Evolutionary conservation across 495 filamentous ascomycete species (phyloP), one percentile per base, ranked within the genome.

Genomic region (Daldinia loculata): DNA sequence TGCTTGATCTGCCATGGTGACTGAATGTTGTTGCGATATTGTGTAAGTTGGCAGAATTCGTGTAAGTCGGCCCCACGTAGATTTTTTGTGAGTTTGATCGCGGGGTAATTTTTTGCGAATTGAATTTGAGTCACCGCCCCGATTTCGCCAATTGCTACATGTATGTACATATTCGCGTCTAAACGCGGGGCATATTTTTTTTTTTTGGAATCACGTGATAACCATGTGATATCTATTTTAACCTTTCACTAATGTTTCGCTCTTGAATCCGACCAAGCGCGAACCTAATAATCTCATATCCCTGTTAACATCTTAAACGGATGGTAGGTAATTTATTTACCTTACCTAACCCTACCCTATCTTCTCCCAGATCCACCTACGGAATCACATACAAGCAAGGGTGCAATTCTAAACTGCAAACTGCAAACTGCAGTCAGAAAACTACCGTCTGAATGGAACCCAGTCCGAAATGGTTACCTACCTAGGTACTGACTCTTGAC

Each of bases 31-130:
- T 51, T 26, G 45, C 45, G 17, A 51, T 51, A 51, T 51, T 26
- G 39, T 41, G 39, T 41, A 17, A 48, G 43, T 48, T 48, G 43
- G 43, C 3, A 48, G 19, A 48, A 48, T 48, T 48, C 24, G 24
- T 48, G 9, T 24, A 24, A 48, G 43, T 48, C 19, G 43, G 27
- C 56, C 53, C 55, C 67, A 36, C 48, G 32, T 19, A 60, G 43
- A 55, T 63, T 50, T 63, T 41, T 58, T 61, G 41, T 71, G 63
- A 67, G 41, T 50, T 50, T 41, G 39, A 67, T 63, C 53, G 69
- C 69, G 69, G 69, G 69, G 69, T 71, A 71, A 56, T 57, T 66
- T 71, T 71, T 61, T 41, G 56, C 50, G 50, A 71, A 62, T 30
- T 53, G 50, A 53, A 17, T 30, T 71, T 66, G 62, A 66, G 63